A percentile compares a stretch with the other conserved stretches of the same genome.
These are phyloP conservation scores for Oxalis stricta DNA, from an alignment of 441 rosid species.

Conservation along the genomic window DNA sequence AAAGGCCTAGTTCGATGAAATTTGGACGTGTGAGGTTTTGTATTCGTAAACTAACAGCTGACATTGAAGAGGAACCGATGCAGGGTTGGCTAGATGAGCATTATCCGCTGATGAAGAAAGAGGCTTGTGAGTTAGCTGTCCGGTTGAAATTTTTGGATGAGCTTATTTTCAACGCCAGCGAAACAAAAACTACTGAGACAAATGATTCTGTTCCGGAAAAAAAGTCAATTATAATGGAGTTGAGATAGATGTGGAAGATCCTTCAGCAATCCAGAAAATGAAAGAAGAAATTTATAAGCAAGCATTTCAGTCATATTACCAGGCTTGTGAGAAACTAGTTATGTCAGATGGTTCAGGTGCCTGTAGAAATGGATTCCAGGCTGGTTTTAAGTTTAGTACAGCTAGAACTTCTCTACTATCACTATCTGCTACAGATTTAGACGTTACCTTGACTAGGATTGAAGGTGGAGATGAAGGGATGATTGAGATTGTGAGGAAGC, in stretches of 20 bases:
- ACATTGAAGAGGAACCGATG: slow-evolving; percentile 97
- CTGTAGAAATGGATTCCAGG: slow-evolving; percentile 71
- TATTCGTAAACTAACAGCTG: slow-evolving; percentile 69
- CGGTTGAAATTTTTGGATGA: slow-evolving; percentile 83
- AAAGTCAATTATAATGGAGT: slow-evolving; percentile 42
- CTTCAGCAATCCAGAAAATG: slow-evolving; percentile 41
- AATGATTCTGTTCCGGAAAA: slow-evolving; percentile 38
- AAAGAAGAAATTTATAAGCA: slow-evolving; percentile 58
- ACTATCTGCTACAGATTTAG: slow-evolving; percentile 79
- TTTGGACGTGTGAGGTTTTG: slow-evolving; percentile 68
- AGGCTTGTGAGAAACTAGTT: slow-evolving; percentile 73
- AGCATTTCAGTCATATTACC: slow-evolving; percentile 75
- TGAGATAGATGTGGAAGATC: slow-evolving; percentile 55
- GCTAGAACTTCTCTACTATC: slow-evolving; percentile 74
- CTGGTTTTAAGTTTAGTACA: slow-evolving; percentile 80
- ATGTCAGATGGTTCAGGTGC: slow-evolving; percentile 87
- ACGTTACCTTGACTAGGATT: slow-evolving; percentile 64
- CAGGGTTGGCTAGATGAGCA: slow-evolving; percentile 99
- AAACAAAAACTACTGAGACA: slow-evolving; percentile 43
- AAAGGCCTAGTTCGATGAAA: slow-evolving; percentile 51
- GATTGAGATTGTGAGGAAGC: slow-evolving; percentile 75
- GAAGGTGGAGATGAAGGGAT: slow-evolving; percentile 88
- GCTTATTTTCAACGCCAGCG: slow-evolving; percentile 30
- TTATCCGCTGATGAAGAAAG: slow-evolving; percentile 69
- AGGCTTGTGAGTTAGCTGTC: slow-evolving; percentile 89